Evolutionary conservation across 345 rosid genomes (phyloP), one percentile per base, ranked within the genome.

Genomic region (Gossypium stocksii): DNA sequence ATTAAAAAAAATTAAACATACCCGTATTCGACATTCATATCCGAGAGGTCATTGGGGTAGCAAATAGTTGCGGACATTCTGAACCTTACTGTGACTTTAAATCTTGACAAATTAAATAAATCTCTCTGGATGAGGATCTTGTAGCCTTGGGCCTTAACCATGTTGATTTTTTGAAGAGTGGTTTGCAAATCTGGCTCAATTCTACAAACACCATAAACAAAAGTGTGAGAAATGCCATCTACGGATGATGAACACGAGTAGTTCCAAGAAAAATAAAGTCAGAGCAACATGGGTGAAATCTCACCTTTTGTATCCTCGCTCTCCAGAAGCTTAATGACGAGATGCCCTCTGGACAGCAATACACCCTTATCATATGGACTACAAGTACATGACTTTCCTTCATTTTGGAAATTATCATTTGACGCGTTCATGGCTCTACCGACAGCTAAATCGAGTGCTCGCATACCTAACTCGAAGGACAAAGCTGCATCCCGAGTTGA

Each of bases 131-230:
- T 45, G 99, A 91, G 25, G 97, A 82, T 85, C 97, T 85, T 52
- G 97, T 91, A 64, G 99, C 98, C 84, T 91, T 95, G 14, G 99
- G 98, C 79, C 99, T 87, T 82, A 93, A 79, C 98, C 92, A 89
- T 34, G 97, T 89, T 9, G 94, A 87, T 87, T 93, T 95, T 73
- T 79, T 82, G 77, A 95, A 91, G 38, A 91, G 84, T 13, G 97
- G 90, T 74, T 85, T 90, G 89, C 99, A 93, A 17, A 91, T 86
- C 72, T 69, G 74, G 78, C 78, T 85, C 79, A 95, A 82, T 75
- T 88, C 97, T 93, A 90, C 76, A 82, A 67, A 62, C 51, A 57
- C 61, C 22, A 41, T 22, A 23, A 14, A 80, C 67, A 44, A 59
- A 66, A 54, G 44, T 34, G 53, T 46, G 54, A 75, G 51, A 34